phyloP scores from a whole-genome alignment of 257 asterid genomes.

The Ajuga chamaepitys region DNA sequence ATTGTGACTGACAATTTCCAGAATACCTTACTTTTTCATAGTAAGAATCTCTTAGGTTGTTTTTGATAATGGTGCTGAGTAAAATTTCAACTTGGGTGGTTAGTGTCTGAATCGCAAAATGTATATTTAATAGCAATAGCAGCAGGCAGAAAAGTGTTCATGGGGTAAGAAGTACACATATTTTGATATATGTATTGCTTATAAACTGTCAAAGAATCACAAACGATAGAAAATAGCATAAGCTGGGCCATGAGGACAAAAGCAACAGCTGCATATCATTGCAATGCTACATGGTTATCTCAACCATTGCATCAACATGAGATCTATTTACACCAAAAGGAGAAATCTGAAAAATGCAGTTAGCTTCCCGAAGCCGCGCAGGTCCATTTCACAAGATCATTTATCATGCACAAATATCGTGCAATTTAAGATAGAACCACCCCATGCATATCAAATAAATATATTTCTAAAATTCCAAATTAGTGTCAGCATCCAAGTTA shows the following conservation, averaged over 20 bases:
- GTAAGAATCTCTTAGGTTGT: neutral
- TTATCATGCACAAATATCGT: neutral
- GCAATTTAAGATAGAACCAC: neutral
- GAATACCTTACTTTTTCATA: neutral
- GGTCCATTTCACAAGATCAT: neutral
- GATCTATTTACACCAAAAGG: neutral
- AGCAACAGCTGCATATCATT: neutral
- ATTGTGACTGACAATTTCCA: neutral
- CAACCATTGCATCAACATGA: neutral
- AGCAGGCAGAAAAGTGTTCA: neutral
- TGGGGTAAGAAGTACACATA: neutral
- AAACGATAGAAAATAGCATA: neutral
- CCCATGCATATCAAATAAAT: neutral
- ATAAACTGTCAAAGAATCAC: neutral
- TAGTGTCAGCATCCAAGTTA: neutral
- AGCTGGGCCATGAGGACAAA: neutral
- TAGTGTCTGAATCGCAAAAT: neutral
- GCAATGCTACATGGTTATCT: neutral
- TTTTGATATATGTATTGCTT: neutral
- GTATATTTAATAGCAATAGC: neutral
- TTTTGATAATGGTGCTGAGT: neutral
- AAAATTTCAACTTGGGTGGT: neutral
- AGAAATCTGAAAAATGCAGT: neutral
- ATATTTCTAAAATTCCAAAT: neutral
- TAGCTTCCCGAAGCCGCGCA: neutral